Evolutionary conservation across 768 basidiomycete species (phyloP), one percentile per base, ranked within the genome.

Genomic region (Boletus barrowsii): DNA sequence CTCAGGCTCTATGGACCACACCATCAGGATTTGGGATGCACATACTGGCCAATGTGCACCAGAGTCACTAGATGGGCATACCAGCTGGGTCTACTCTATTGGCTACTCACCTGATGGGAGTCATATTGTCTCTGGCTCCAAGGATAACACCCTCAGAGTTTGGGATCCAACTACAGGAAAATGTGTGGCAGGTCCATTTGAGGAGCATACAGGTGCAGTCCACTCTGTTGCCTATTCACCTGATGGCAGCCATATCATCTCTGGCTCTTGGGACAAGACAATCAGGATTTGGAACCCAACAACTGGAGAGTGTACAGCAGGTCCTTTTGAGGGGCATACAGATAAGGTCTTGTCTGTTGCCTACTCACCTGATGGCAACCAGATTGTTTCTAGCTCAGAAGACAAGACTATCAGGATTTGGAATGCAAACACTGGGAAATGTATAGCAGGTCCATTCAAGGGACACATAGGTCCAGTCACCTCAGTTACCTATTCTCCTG

Each of bases 71-170:
- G 0, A 0, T 3, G 63, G 49, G 2, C 62, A 62, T 7, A 54
- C 54, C 0, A 8, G 20, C 13, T 53, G 54, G 48, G 5, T 62
- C 17, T 48, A 22, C 18, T 62, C 61, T 49, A 22, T 62, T 45
- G 52, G 57, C 48, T 58, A 51, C 63, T 54, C 72, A 39, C 67
- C 72, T 33, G 64, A 71, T 56, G 69, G 70, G 2, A 61, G 40
- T 10, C 24, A 50, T 14, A 41, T 66, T 49, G 51, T 41, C 36
- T 66, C 65, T 48, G 68, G 57, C 10, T 61, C 65, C 20, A 47
- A 1, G 3, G 65, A 69, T 15, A 4, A 36, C 0, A 68, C 63
- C 22, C 59, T 70, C 24, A 57, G 52, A n/a, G 22, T 68, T 13
- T 72, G 63, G 68, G 20, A 65, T 40, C 14, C 58, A 51, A 30